These are phyloP conservation scores for Pseudonitzschia multiseries DNA, from an alignment of 108 stramenopile genomes.

Conservation along the genomic window DNA sequence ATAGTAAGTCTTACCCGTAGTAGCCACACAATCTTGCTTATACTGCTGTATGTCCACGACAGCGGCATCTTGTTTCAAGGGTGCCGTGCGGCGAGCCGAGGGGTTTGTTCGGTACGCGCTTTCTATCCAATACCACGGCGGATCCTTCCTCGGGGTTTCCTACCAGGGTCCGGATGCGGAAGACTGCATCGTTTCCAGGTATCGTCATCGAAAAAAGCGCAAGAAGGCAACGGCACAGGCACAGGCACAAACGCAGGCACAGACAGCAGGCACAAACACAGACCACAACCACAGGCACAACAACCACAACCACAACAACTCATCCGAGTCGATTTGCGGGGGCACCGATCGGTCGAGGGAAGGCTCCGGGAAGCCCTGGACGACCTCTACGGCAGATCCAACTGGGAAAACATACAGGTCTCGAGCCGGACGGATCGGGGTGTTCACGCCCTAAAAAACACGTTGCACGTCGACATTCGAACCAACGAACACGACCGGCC, in stretches of 20 bases:
- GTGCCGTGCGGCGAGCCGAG: conserved; percentile 23
- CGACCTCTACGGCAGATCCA: conserved; percentile 40
- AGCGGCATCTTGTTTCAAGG: background rate
- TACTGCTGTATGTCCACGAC: background rate
- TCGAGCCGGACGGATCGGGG: conserved; percentile 81
- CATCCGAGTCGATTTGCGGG: conserved; percentile 58
- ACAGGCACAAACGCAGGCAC: no score
- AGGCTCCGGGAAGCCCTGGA: conserved; percentile 63
- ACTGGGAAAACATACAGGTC: conserved; percentile 74
- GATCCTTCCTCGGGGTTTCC: conserved; percentile 62
- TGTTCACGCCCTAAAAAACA: conserved; percentile 86
- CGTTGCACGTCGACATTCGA: conserved; percentile 78
- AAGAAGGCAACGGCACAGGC: no score
- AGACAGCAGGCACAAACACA: no score
- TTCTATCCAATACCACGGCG: conserved; percentile 77
- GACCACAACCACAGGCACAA: no score
- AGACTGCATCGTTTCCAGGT: conserved; percentile 38
- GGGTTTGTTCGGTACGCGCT: conserved; percentile 67
- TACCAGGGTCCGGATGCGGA: conserved; percentile 62
- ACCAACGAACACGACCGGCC: background rate
- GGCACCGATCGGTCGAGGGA: conserved; percentile 68
- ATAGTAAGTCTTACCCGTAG: no score
- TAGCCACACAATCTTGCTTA: background rate
- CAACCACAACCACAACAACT: no score
- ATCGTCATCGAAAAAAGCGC: conserved; percentile 11